Percentiles rank a stretch among this genome's conserved stretches.
Evolutionary conservation across 129 eudicot species (phyloP).

Genomic region (Tanacetum coccineum): DNA sequence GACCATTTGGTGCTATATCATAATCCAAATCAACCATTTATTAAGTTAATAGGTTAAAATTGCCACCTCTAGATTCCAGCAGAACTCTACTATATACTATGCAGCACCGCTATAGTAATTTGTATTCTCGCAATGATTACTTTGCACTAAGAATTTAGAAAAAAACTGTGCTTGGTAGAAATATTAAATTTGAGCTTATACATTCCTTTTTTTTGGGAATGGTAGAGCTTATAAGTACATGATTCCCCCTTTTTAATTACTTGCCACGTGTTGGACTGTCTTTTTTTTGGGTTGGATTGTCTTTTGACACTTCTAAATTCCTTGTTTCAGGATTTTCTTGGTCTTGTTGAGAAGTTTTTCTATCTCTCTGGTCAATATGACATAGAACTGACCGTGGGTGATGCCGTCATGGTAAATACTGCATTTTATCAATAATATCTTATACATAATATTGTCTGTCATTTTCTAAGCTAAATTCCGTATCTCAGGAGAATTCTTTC

Average conservation of each 20-base stretch:
- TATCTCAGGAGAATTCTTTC: conserved; percentile 88
- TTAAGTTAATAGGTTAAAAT: not conserved
- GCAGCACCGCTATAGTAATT: not conserved
- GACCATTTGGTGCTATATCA: not conserved
- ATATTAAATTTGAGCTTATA: not conserved
- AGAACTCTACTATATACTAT: not conserved
- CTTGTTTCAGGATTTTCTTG: conserved; percentile 82
- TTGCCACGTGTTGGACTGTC: not conserved
- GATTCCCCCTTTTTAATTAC: not conserved
- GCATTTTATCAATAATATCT: not conserved
- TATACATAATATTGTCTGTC: not conserved
- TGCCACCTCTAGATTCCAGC: not conserved
- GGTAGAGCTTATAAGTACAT: not conserved
- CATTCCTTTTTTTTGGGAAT: not conserved
- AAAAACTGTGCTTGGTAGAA: not conserved
- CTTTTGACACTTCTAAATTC: conserved; percentile 8
- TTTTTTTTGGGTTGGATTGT: not conserved
- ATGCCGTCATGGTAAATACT: conserved; percentile 72
- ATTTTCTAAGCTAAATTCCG: conserved; percentile 15
- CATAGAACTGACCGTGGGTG: conserved; percentile 83
- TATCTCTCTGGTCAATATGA: conserved; percentile 86
- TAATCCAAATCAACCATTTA: not conserved
- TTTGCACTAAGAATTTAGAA: not conserved
- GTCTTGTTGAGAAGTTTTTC: conserved; percentile 81
- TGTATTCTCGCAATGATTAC: not conserved